Evolutionary conservation across 176 grass and related monocot genomes (phyloP).

Genomic region (Calamus simplicifolius): DNA sequence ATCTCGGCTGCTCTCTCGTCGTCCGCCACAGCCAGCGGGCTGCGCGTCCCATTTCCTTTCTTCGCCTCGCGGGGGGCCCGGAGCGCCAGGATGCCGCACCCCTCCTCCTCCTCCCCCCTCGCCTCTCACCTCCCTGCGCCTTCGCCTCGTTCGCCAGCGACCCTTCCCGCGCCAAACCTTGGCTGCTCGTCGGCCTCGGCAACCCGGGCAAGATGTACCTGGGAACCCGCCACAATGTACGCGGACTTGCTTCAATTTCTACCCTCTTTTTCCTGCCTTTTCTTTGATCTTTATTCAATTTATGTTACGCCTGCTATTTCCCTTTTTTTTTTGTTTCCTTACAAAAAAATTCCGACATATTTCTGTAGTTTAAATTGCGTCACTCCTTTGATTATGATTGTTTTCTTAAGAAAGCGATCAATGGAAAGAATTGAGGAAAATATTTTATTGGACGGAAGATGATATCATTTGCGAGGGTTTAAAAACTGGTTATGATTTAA

Average conservation of each 20-base stretch:
- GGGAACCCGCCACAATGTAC: constrained; percentile 89
- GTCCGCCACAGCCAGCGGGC: constrained; percentile 22
- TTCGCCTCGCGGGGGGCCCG: background rate
- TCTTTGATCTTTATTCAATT: background rate
- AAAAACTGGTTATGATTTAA: too few species aligned
- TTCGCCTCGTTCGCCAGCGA: constrained; percentile 29
- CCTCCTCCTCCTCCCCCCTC: background rate
- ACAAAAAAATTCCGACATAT: too few species aligned
- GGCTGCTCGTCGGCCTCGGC: constrained; percentile 83
- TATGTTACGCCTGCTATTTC: background rate
- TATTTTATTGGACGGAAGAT: too few species aligned
- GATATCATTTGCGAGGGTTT: too few species aligned
- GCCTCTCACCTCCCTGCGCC: constrained; percentile 10
- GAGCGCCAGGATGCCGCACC: constrained; percentile 18
- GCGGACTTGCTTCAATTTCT: too few species aligned
- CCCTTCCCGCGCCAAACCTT: constrained; percentile 40
- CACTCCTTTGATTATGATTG: too few species aligned
- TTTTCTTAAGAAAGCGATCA: too few species aligned
- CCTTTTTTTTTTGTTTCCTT: background rate
- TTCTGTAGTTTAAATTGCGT: too few species aligned
- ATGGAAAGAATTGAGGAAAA: too few species aligned
- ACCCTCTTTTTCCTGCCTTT: background rate
- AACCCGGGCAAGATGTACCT: constrained; percentile 88
- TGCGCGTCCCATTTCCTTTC: constrained; percentile 23
- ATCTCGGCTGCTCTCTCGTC: background rate